A percentile compares a stretch with the other conserved stretches of the same genome.
Conservation (phyloP, 2,329 filamentous ascomycete genomes). For the Zymoseptoria pseudotritici region DNA sequence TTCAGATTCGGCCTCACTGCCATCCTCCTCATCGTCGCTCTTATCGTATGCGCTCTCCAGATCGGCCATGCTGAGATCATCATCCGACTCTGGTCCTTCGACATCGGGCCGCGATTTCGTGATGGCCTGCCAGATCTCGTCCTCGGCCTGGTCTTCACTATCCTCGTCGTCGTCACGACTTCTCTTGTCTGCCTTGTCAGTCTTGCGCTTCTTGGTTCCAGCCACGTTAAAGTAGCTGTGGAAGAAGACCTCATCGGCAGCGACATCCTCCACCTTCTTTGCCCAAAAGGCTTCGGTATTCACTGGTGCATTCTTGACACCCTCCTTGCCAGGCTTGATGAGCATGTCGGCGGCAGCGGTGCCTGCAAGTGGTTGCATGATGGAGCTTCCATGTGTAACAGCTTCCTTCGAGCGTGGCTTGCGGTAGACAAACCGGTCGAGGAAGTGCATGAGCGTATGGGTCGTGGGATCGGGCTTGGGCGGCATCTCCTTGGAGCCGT, state of each 20-base stretch:
- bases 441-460: slow-evolving; percentile 87
- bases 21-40: slow-evolving; percentile 28
- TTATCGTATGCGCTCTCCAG: slow-evolving; percentile 32
- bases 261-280: slow-evolving; percentile 79
- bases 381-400: slow-evolving; percentile 69
- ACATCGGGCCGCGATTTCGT: slow-evolving; percentile 73
- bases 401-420: slow-evolving; percentile 65
- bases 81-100: slow-evolving; percentile 55
- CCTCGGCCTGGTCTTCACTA: slow-evolving; percentile 40
- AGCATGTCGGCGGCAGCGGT: slow-evolving; percentile 54
- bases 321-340: slow-evolving; percentile 48
- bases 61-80: slow-evolving; percentile 48
- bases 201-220: slow-evolving; percentile 47
- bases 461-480: slow-evolving; percentile 85
- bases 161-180: slow-evolving; percentile 36
- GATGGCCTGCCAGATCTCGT: slow-evolving; percentile 87
- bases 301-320: slow-evolving; percentile 46
- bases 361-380: slow-evolving; percentile 87
- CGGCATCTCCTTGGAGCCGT: slow-evolving; percentile 62
- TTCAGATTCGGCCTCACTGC: slow-evolving; percentile 37
- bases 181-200: slow-evolving; percentile 50
- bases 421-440: slow-evolving; percentile 97
- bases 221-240: slow-evolving; percentile 84
- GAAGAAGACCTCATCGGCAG: slow-evolving; percentile 94
- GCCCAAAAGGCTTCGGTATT: slow-evolving; percentile 90